phyloP scores from a whole-genome alignment of 352 stramenopile genomes.

The Phytopythium kandeliae region DNA sequence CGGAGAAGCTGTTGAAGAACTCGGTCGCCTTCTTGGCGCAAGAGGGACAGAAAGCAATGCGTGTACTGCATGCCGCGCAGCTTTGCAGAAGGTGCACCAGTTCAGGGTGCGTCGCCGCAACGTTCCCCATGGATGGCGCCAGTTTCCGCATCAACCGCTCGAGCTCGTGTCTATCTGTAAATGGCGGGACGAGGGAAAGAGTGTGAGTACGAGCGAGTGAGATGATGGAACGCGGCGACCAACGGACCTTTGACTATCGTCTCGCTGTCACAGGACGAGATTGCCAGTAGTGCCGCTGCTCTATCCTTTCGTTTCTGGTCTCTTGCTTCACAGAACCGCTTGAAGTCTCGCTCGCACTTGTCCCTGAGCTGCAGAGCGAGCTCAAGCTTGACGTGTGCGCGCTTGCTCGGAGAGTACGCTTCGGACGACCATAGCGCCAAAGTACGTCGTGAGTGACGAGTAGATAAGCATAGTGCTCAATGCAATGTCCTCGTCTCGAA shows the following conservation, averaged over 20 bases:
- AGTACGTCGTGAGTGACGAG: no score
- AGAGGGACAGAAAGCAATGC: constrained; percentile 41
- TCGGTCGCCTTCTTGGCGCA: constrained; percentile 47
- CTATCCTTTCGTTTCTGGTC: constrained; percentile 9
- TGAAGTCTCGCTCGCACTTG: constrained; percentile 46
- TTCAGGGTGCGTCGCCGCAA: constrained; percentile 41
- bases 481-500: no score
- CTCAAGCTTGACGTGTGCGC: constrained; percentile 39
- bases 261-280: not conserved
- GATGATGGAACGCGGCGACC: not conserved
- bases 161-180: constrained; percentile 45
- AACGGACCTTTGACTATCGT: not conserved
- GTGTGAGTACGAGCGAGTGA: constrained; percentile 3
- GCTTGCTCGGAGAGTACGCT: constrained; percentile 1
- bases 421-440: no score
- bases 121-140: constrained; percentile 53
- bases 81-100: constrained; percentile 51
- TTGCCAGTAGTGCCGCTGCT: not conserved
- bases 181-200: not conserved
- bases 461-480: no score
- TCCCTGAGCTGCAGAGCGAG: constrained; percentile 46
- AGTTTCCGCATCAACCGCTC: constrained; percentile 58
- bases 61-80: constrained; percentile 46
- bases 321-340: constrained; percentile 39
- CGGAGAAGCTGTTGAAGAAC: constrained; percentile 57